Evolutionary conservation across 345 rosid species (phyloP).

Genomic region (Arabis alpina): DNA sequence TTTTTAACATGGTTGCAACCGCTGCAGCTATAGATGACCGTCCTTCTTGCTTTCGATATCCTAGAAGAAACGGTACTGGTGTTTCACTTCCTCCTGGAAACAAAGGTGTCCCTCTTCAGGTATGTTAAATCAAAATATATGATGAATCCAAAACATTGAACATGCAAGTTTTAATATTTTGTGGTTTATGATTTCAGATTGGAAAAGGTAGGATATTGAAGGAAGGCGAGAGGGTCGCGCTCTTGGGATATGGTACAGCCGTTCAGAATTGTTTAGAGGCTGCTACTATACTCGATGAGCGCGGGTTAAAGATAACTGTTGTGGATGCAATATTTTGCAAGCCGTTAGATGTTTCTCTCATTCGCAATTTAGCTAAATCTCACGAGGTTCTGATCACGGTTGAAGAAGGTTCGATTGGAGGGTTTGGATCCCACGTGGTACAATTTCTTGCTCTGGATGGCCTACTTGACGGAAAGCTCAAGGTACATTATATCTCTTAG

Average conservation of each 20-base stretch:
- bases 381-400: constrained; percentile 77
- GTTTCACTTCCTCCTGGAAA: constrained; percentile 71
- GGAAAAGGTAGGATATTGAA: constrained; percentile 80
- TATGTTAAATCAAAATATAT: not conserved
- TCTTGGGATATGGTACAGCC: constrained; percentile 79
- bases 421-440: constrained; percentile 83
- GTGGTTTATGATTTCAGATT: constrained; percentile 46
- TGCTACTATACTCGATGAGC: constrained; percentile 50
- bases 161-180: constrained; percentile 6
- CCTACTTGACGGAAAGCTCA: constrained; percentile 75
- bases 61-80: constrained; percentile 91
- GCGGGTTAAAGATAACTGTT: constrained; percentile 57
- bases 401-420: constrained; percentile 91
- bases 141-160: not conserved
- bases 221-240: constrained; percentile 75
- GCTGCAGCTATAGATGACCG: constrained; percentile 90
- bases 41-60: constrained; percentile 96
- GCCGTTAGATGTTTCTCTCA: constrained; percentile 74
- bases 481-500: constrained; percentile 31
- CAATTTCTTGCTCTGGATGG: constrained; percentile 78
- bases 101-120: constrained; percentile 70
- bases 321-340: constrained; percentile 96
- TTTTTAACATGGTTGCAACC: constrained; percentile 95
- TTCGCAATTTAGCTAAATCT: constrained; percentile 62
- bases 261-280: constrained; percentile 77